Percentiles rank a stretch among this genome's conserved stretches.
Evolutionary conservation across 2,329 filamentous ascomycete genomes (phyloP).

Genomic region (Calonectria crousiana): DNA sequence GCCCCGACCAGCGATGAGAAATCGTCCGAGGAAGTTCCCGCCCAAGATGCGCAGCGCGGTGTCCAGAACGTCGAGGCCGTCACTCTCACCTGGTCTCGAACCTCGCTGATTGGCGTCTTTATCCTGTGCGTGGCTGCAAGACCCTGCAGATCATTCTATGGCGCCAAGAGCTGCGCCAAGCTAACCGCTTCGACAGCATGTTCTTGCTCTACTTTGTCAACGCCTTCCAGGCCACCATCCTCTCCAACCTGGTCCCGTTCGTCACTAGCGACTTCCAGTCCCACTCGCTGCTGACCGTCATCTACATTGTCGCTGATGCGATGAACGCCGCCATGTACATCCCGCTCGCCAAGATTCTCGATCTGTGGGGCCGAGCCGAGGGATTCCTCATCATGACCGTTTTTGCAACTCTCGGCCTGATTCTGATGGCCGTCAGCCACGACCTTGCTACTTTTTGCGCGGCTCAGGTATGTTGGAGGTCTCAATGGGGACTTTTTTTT

Average conservation of each 20-base stretch:
- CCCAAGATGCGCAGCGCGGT: slow-evolving; percentile 40
- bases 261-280: slow-evolving; percentile 62
- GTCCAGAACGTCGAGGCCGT: slow-evolving; percentile 52
- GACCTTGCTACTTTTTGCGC: slow-evolving; percentile 59
- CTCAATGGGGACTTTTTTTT: no score
- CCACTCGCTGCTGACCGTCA: slow-evolving; percentile 66
- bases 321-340: slow-evolving; percentile 71
- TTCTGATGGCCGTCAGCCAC: slow-evolving; percentile 71
- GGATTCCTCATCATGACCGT: slow-evolving; percentile 66
- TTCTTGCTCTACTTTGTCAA: slow-evolving; percentile 65
- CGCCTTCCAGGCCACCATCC: slow-evolving; percentile 58
- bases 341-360: slow-evolving; percentile 70
- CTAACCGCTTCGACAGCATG: slow-evolving; percentile 41
- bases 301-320: slow-evolving; percentile 64
- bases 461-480: slow-evolving; percentile 53
- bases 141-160: not conserved
- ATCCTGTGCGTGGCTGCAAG: slow-evolving; percentile 41
- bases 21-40: not conserved
- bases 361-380: slow-evolving; percentile 72
- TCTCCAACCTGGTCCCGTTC: slow-evolving; percentile 56
- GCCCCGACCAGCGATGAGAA: not conserved
- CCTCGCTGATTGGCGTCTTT: slow-evolving; percentile 49
- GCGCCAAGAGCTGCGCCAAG: not conserved
- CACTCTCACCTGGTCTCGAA: slow-evolving; percentile 51
- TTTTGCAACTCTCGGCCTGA: slow-evolving; percentile 61